Evolutionary conservation across 441 rosid species (phyloP).

Genomic region (Jatropha podagrica): DNA sequence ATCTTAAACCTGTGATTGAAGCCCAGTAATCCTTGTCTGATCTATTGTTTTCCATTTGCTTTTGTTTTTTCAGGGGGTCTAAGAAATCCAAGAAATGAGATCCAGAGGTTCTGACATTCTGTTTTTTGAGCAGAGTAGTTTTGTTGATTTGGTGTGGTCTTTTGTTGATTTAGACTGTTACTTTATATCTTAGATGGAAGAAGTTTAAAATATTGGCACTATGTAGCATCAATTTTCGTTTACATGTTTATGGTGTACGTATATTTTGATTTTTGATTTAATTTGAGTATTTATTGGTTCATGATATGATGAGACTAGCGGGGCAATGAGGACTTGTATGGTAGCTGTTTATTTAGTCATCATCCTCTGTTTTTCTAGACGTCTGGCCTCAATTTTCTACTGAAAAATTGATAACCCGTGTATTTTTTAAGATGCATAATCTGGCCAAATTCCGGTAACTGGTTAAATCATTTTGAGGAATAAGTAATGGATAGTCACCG

Average conservation of each 20-base stretch:
- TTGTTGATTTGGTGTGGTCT: constrained; percentile 9
- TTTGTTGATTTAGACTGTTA: constrained; percentile 21
- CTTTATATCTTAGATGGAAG: constrained; percentile 2
- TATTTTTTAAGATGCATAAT: too few relatives aligned
- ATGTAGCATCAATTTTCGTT: not conserved
- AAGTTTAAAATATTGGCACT: constrained; percentile 4
- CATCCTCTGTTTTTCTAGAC: not conserved
- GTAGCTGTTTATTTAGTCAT: not conserved
- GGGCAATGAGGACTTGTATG: not conserved
- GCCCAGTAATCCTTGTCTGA: too few relatives aligned
- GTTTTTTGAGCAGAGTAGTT: constrained; percentile 14
- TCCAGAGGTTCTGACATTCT: not conserved
- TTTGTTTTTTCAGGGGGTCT: constrained; percentile 37
- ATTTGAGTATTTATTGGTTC: not conserved
- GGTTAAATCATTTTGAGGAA: too few relatives aligned
- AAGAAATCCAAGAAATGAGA: constrained; percentile 70
- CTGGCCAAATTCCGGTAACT: too few relatives aligned
- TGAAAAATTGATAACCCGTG: too few relatives aligned
- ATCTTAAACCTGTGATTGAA: not conserved
- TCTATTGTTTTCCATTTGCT: not conserved
- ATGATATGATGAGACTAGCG: not conserved
- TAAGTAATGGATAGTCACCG: too few relatives aligned
- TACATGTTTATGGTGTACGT: not conserved
- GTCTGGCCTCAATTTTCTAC: too few relatives aligned
- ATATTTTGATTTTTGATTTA: not conserved